A percentile compares a stretch with the other conserved stretches of the same genome.
Conservation (phyloP, 805 yeast genomes). For the Starmerella gropengiesseri region DNA sequence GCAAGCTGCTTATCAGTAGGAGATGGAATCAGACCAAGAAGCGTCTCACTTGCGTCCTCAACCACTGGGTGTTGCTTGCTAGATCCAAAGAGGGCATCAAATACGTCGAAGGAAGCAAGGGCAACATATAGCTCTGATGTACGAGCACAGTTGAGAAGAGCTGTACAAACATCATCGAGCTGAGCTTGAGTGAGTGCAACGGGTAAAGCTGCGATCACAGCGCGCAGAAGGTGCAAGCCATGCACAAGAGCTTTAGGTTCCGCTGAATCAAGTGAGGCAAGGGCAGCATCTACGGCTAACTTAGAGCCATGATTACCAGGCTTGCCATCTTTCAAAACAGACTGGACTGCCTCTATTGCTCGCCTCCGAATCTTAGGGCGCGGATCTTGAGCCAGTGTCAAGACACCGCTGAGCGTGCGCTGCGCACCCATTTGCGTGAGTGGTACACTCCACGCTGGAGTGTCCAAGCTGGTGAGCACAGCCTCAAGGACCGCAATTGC, state of each 20-base stretch:
- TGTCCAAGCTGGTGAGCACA: constrained; percentile 68
- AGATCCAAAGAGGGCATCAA: constrained; percentile 50
- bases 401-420: constrained; percentile 24
- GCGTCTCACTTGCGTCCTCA: constrained; percentile 40
- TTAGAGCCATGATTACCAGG: constrained; percentile 80
- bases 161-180: constrained; percentile 64
- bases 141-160: constrained; percentile 61
- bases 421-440: constrained; percentile 24
- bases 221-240: constrained; percentile 59
- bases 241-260: constrained; percentile 45
- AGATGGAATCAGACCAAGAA: constrained; percentile 73
- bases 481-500: constrained; percentile 79
- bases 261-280: constrained; percentile 51
- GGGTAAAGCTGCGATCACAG: constrained; percentile 42
- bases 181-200: constrained; percentile 65
- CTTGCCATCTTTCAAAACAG: constrained; percentile 49
- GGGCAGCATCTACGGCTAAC: constrained; percentile 67
- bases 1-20: constrained; percentile 72
- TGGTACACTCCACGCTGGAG: constrained; percentile 52
- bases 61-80: constrained; percentile 45
- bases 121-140: constrained; percentile 77
- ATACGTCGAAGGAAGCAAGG: constrained; percentile 71
- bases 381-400: constrained; percentile 65
- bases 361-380: constrained; percentile 94
- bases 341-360: constrained; percentile 78